A percentile compares a stretch with the other conserved stretches of the same genome.
Evolutionary conservation across 768 basidiomycete genomes (phyloP).

Genomic region (Termitomyces titanicus): DNA sequence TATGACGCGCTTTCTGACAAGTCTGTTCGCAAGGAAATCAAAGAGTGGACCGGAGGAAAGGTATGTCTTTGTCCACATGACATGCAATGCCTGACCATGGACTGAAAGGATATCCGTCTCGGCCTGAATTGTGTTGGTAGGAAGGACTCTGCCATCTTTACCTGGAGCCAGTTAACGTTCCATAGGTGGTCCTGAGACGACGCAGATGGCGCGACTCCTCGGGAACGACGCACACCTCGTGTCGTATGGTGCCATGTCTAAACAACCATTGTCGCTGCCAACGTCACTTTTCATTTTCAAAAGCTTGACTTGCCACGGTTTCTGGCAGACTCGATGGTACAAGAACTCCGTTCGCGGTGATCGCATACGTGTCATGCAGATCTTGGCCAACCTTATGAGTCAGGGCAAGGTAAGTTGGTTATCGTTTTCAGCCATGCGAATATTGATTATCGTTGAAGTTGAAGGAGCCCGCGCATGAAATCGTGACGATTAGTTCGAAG

Average conservation of each 20-base stretch:
- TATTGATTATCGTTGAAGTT: slow-evolving; percentile 38
- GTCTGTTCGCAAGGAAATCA: slow-evolving; percentile 47
- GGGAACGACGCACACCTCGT: slow-evolving; percentile 70
- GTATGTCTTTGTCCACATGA: slow-evolving; percentile 27
- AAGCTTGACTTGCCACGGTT: slow-evolving; percentile 71
- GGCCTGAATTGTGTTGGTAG: slow-evolving; percentile 50
- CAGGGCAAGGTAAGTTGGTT: slow-evolving; percentile 44
- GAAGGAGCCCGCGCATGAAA: slow-evolving; percentile 63
- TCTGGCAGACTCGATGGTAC: slow-evolving; percentile 80
- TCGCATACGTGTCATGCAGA: slow-evolving; percentile 46
- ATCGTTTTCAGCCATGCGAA: neutral
- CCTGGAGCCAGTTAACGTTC: neutral
- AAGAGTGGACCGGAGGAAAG: slow-evolving; percentile 62
- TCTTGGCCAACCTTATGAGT: slow-evolving; percentile 50
- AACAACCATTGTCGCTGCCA: slow-evolving; percentile 71
- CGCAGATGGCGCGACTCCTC: slow-evolving; percentile 63
- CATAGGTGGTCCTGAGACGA: slow-evolving; percentile 60
- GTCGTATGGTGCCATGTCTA: slow-evolving; percentile 91
- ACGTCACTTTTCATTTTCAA: slow-evolving; percentile 84
- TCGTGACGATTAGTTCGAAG: slow-evolving; percentile 45
- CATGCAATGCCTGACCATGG: neutral
- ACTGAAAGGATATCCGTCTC: slow-evolving; percentile 36
- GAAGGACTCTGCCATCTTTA: slow-evolving; percentile 7
- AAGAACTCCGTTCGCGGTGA: slow-evolving; percentile 42
- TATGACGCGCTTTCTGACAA: slow-evolving; percentile 71